phyloP scores from a whole-genome alignment of 257 asterid genomes.

The Solanum piurae region DNA sequence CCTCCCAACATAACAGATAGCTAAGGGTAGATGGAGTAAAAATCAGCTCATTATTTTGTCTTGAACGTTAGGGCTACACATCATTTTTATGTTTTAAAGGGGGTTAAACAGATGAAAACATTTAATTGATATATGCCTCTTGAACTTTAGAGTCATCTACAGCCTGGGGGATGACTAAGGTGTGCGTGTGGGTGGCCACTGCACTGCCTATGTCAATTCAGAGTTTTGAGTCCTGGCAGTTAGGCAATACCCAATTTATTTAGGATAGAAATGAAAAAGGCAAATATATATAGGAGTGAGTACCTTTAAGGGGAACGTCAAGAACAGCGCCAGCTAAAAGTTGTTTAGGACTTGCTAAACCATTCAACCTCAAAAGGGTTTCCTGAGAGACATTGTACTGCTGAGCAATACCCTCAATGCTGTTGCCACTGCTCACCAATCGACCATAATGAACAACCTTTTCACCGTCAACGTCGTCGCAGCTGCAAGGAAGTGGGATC shows the following conservation, averaged over 20 bases:
- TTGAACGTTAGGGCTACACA: not conserved
- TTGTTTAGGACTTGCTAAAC: slow-evolving; percentile 25
- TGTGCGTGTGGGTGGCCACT: not conserved
- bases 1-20: not conserved
- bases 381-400: slow-evolving; percentile 38
- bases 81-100: not conserved
- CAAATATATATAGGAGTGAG: no score
- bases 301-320: slow-evolving; percentile 83
- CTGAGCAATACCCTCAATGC: slow-evolving; percentile 44
- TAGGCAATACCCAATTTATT: not conserved
- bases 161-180: not conserved
- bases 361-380: slow-evolving; percentile 41
- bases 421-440: slow-evolving; percentile 38
- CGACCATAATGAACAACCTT: slow-evolving; percentile 72
- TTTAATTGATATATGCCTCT: not conserved
- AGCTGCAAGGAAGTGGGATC: slow-evolving; percentile 91
- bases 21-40: not conserved
- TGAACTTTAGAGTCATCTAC: not conserved
- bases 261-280: no score
- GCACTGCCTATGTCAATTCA: not conserved
- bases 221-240: not conserved
- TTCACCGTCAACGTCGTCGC: slow-evolving; percentile 51
- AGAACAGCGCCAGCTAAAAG: slow-evolving; percentile 45
- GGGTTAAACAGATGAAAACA: not conserved
- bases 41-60: not conserved